These are phyloP conservation scores for Halteria grandinella DNA, from an alignment of 73 alveolate species.

Conservation along the genomic window DNA sequence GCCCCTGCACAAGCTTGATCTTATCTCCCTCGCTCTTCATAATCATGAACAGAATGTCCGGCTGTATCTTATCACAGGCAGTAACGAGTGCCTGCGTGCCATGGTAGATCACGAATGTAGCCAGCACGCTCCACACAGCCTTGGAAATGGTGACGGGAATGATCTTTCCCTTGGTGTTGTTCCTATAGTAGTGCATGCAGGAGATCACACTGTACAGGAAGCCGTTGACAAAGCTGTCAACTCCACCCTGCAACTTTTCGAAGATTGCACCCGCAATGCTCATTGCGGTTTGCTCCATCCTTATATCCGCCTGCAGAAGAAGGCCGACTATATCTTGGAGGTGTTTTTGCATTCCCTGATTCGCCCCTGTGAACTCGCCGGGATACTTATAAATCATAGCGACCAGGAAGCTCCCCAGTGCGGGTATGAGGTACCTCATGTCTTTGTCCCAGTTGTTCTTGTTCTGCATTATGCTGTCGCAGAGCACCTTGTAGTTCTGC, in stretches of 20 bases:
- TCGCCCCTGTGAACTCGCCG: neutral
- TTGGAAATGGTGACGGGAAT: constrained; percentile 44
- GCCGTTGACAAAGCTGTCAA: neutral
- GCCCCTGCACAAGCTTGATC: constrained; percentile 32
- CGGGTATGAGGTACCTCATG: constrained; percentile 57
- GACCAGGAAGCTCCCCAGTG: constrained; percentile 9
- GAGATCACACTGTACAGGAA: constrained; percentile 2
- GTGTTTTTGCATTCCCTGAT: neutral
- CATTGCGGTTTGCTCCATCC: constrained; percentile 29
- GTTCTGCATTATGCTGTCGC: neutral
- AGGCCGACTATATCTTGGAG: neutral
- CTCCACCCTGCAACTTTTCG: constrained; percentile 25
- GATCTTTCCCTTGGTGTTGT: constrained; percentile 39
- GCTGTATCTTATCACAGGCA: neutral
- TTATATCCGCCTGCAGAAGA: neutral
- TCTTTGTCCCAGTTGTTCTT: constrained; percentile 50
- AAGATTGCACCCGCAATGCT: constrained; percentile 32
- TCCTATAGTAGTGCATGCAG: constrained; percentile 38
- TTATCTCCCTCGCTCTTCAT: constrained; percentile 49
- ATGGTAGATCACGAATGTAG: constrained; percentile 28
- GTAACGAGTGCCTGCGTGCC: constrained; percentile 12
- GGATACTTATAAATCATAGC: constrained; percentile 33
- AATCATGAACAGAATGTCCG: constrained; percentile 29
- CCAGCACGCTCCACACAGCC: constrained; percentile 34
- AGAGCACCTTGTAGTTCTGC: neutral